Conservation (phyloP, 1,139 yeast genomes). For the Pichia inconspicua region DNA sequence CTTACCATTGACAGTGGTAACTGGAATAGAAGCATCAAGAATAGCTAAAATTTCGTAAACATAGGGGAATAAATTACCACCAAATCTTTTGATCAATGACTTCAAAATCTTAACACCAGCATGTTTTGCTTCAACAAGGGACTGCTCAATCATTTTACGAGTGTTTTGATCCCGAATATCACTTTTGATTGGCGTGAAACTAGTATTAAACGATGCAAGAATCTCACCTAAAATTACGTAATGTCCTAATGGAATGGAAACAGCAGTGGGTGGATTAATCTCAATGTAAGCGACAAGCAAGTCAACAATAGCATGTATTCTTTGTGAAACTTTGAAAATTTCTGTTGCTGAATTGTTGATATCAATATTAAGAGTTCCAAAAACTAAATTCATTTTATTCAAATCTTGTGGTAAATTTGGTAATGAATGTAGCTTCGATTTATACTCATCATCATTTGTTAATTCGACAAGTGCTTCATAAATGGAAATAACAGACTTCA, state of each 20-base stretch:
- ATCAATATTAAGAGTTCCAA: constrained; percentile 49
- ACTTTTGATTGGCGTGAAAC: constrained; percentile 45
- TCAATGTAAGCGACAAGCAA: constrained; percentile 37
- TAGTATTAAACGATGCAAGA: constrained; percentile 45
- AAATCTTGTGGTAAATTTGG: constrained; percentile 20
- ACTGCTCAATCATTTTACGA: constrained; percentile 33
- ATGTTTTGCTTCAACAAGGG: constrained; percentile 39
- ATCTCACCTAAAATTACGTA: constrained; percentile 43
- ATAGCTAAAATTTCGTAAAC: constrained; percentile 40
- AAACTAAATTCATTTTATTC: constrained; percentile 23
- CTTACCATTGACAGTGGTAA: constrained; percentile 24
- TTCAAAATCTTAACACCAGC: constrained; percentile 38
- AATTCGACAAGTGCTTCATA: constrained; percentile 53
- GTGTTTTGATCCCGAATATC: constrained; percentile 47
- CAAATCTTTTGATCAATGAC: constrained; percentile 33
- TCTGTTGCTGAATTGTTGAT: constrained; percentile 43
- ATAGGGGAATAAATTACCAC: constrained; percentile 44
- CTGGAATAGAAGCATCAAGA: constrained; percentile 47
- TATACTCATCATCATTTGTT: constrained; percentile 42
- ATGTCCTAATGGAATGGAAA: constrained; percentile 49
- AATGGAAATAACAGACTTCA: constrained; percentile 43
- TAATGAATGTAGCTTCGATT: constrained; percentile 22
- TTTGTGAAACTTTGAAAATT: constrained; percentile 41
- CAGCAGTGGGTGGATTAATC: constrained; percentile 39
- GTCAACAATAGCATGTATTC: constrained; percentile 40